Evolutionary conservation across 2,329 filamentous ascomycete species (phyloP).

Genomic region (Volutella citrinella): DNA sequence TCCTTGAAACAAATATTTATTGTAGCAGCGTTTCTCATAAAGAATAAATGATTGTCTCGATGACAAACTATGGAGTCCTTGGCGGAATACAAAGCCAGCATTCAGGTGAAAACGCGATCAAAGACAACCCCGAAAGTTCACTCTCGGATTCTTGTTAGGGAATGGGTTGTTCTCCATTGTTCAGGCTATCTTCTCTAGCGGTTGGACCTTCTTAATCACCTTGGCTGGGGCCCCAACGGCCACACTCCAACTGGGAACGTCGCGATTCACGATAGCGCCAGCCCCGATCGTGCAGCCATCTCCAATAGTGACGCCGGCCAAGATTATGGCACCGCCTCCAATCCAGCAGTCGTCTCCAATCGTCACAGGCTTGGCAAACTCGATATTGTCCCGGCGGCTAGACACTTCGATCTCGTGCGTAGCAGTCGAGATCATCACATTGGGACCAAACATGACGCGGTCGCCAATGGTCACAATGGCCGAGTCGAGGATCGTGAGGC

Average conservation of each 20-base stretch:
- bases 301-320: slow-evolving; percentile 77
- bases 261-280: slow-evolving; percentile 74
- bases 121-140: no score
- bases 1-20: no score
- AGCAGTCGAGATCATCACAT: slow-evolving; percentile 49
- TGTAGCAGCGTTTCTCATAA: no score
- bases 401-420: slow-evolving; percentile 50
- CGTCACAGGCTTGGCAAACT: slow-evolving; percentile 45
- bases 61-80: no score
- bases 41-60: no score
- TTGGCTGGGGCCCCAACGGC: slow-evolving; percentile 35
- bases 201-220: slow-evolving; percentile 24
- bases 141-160: no score
- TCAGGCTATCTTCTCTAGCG: not conserved
- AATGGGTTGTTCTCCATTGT: no score
- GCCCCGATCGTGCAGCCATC: slow-evolving; percentile 72
- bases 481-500: slow-evolving; percentile 48
- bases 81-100: no score
- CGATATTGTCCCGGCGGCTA: slow-evolving; percentile 43
- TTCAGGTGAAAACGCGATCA: no score
- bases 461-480: slow-evolving; percentile 50
- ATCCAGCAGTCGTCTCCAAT: slow-evolving; percentile 48
- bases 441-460: slow-evolving; percentile 49
- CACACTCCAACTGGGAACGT: slow-evolving; percentile 32
- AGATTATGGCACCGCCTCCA: no score